Evolutionary conservation across 2,329 filamentous ascomycete species (phyloP).

Genomic region (Cordyceps javanica): DNA sequence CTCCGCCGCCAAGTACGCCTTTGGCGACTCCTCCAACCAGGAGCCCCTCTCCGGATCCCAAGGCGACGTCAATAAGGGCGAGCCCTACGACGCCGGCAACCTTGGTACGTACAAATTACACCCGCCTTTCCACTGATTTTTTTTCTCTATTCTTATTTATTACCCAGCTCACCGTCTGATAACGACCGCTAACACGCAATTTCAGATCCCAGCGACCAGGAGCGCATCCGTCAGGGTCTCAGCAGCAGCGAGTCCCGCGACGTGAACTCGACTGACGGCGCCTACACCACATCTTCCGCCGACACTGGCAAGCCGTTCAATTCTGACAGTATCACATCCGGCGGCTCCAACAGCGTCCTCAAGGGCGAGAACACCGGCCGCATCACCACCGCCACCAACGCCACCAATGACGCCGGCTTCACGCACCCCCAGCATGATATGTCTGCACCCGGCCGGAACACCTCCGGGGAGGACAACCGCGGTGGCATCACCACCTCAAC

Average conservation of each 20-base stretch:
- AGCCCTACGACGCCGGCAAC: constrained; percentile 78
- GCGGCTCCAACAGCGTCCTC: neutral
- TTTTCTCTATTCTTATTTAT: no score
- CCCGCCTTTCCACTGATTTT: neutral
- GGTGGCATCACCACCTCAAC: constrained; percentile 2
- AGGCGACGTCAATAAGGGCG: constrained; percentile 59
- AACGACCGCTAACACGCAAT: neutral
- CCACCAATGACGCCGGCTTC: neutral
- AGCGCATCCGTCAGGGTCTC: constrained; percentile 26
- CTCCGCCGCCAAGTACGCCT: constrained; percentile 36
- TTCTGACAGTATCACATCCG: neutral
- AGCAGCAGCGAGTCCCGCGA: constrained; percentile 10
- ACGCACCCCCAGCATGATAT: neutral
- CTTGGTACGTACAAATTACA: constrained; percentile 35
- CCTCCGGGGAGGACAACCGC: neutral
- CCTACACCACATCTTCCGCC: neutral
- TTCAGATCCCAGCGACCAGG: neutral
- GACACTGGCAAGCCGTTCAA: neutral
- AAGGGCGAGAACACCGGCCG: constrained; percentile 3
- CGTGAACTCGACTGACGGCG: neutral
- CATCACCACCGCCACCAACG: constrained; percentile 8
- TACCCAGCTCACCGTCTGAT: no score
- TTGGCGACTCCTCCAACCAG: constrained; percentile 31
- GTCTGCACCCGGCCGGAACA: neutral
- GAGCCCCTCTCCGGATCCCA: constrained; percentile 69